phyloP scores from a whole-genome alignment of 257 asterid genomes.

The Rehmannia glutinosa region DNA sequence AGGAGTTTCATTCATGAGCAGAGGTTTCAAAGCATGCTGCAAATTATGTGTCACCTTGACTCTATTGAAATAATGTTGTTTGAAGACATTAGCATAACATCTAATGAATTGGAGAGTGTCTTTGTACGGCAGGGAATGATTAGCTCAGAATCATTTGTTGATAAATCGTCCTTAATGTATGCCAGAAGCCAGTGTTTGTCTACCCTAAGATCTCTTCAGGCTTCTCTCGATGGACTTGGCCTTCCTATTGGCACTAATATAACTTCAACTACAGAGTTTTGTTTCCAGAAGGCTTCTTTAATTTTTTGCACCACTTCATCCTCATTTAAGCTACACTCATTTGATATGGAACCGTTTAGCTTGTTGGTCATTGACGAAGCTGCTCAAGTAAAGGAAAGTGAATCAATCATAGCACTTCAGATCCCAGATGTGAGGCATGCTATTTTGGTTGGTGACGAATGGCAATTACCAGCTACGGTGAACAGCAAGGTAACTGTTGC shows the following conservation, averaged over 20 bases:
- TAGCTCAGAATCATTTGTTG: conserved; percentile 6
- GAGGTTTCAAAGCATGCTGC: conserved; percentile 20
- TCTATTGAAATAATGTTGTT: conserved; percentile 27
- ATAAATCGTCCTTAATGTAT: conserved; percentile 5
- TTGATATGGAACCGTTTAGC: conserved; percentile 28
- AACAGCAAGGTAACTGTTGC: conserved; percentile 40
- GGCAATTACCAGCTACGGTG: conserved; percentile 49
- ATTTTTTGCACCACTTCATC: conserved; percentile 55
- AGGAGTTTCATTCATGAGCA: conserved; percentile 27
- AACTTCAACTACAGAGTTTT: conserved; percentile 19
- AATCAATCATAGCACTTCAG: conserved; percentile 51
- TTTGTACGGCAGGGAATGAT: conserved; percentile 9
- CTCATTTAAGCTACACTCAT: conserved; percentile 32
- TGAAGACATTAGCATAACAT: conserved; percentile 22
- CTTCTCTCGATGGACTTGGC: conserved; percentile 25
- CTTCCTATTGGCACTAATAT: conserved; percentile 19
- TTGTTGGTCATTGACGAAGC: conserved; percentile 61
- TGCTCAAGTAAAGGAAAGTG: conserved; percentile 59
- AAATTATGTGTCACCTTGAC: conserved; percentile 26
- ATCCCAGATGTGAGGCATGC: conserved; percentile 36
- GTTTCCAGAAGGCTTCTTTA: conserved; percentile 39
- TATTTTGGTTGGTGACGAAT: conserved; percentile 54
- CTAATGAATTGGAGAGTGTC: conserved; percentile 27
- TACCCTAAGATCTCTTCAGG: conserved; percentile 24
- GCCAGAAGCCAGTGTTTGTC: conserved; percentile 25